Percentiles rank a stretch among this genome's conserved stretches.
phyloP scores from a whole-genome alignment of 2,329 filamentous ascomycete species.

The Pyrenophora tritici-repentis region DNA sequence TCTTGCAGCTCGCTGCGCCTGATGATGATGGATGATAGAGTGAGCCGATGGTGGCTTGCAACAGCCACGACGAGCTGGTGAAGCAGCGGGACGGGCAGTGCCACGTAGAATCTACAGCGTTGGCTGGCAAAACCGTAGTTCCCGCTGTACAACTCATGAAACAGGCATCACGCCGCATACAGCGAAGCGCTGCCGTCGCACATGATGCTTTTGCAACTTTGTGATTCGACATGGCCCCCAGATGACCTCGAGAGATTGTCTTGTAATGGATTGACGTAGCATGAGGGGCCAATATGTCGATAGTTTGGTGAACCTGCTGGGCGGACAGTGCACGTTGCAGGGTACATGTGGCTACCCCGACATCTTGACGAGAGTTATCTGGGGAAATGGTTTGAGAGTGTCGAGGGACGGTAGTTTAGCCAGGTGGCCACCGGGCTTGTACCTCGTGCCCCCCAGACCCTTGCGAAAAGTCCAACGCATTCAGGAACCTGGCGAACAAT shows the following conservation, averaged over 20 bases:
- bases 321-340: conserved; percentile 22
- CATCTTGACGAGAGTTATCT: conserved; percentile 21
- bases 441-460: conserved; percentile 30
- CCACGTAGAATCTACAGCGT: conserved; percentile 28
- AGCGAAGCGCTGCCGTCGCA: conserved; percentile 36
- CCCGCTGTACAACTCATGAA: conserved; percentile 49
- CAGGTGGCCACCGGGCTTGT: conserved; percentile 20
- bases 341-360: conserved; percentile 25
- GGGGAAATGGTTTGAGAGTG: conserved; percentile 24
- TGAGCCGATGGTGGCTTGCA: conserved; percentile 16
- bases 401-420: conserved; percentile 13
- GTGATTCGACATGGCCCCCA: conserved; percentile 41
- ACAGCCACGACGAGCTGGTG: conserved; percentile 8
- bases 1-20: conserved; percentile 3
- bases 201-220: conserved; percentile 42
- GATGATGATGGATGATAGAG: conserved; percentile 5
- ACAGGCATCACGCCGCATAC: conserved; percentile 43
- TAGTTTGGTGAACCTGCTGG: conserved; percentile 20
- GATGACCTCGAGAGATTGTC: conserved; percentile 44
- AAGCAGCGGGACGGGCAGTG: conserved; percentile 22
- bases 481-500: conserved; percentile 38
- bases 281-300: conserved; percentile 14
- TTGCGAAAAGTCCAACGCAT: conserved; percentile 20
- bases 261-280: conserved; percentile 39
- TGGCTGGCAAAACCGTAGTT: conserved; percentile 27